These are phyloP conservation scores for Desmodesmus armatus DNA, from an alignment of 139 green algal species.

Conservation along the genomic window DNA sequence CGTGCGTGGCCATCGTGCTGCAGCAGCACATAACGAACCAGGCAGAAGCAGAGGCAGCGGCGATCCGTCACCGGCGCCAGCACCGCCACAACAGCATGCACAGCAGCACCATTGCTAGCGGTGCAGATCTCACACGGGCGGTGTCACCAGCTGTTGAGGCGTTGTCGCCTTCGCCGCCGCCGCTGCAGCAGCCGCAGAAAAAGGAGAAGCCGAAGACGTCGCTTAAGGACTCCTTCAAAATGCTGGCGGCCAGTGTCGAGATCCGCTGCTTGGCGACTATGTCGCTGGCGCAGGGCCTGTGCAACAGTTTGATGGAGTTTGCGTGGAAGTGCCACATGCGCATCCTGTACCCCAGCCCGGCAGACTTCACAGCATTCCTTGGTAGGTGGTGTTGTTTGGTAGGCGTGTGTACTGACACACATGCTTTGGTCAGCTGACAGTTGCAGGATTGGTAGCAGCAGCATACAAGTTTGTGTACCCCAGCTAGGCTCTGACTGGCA, in stretches of 20 bases:
- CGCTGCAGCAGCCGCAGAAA: neutral
- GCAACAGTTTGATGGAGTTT: slow-evolving; percentile 92
- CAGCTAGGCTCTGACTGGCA: too few relatives aligned
- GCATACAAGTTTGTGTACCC: too few relatives aligned
- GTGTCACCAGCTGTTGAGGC: slow-evolving; percentile 2
- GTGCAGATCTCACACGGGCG: slow-evolving; percentile 2
- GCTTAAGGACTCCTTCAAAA: slow-evolving; percentile 41
- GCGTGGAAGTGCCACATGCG: slow-evolving; percentile 94
- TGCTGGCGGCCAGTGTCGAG: slow-evolving; percentile 54
- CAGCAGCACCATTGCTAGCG: slow-evolving; percentile 2
- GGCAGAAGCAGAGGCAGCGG: slow-evolving; percentile 18
- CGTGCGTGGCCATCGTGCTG: slow-evolving; percentile 9
- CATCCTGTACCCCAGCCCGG: slow-evolving; percentile 83
- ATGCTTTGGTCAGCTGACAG: too few relatives aligned
- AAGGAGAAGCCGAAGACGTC: slow-evolving; percentile 44
- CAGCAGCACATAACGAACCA: slow-evolving; percentile 30
- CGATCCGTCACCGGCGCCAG: neutral
- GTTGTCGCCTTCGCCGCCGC: neutral
- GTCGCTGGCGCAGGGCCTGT: slow-evolving; percentile 86
- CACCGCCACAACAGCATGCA: slow-evolving; percentile 35
- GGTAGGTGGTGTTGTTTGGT: too few relatives aligned
- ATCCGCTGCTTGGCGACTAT: slow-evolving; percentile 94
- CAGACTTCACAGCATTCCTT: slow-evolving; percentile 82
- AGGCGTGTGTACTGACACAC: too few relatives aligned
- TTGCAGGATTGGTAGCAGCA: too few relatives aligned